Conservation (phyloP, 441 rosid species). For the Theobroma grandiflorum region DNA sequence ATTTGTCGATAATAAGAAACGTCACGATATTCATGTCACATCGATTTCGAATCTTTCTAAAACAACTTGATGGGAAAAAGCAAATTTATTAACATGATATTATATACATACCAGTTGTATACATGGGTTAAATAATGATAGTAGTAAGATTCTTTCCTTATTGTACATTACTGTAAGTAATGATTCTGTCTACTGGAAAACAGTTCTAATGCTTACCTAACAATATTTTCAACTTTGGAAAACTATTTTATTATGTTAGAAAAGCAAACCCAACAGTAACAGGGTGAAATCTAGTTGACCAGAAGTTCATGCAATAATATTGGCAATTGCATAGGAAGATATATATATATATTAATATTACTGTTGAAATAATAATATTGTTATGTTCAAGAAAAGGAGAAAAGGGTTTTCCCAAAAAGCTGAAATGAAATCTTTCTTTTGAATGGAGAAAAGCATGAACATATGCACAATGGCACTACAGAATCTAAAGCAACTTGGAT, state of each 20-base stretch:
- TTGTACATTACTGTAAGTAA: neutral
- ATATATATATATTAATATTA: slow-evolving; percentile 1
- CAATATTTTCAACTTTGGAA: neutral
- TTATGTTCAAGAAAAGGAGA: slow-evolving; percentile 20
- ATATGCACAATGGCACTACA: neutral
- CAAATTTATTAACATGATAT: neutral
- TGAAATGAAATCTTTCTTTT: slow-evolving; percentile 40
- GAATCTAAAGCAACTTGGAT: slow-evolving; percentile 45
- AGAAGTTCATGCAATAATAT: slow-evolving; percentile 30
- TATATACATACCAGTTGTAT: neutral
- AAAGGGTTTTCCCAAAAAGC: slow-evolving; percentile 30
- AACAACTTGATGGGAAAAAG: neutral
- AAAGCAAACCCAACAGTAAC: slow-evolving; percentile 27
- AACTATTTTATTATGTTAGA: neutral
- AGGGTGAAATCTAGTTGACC: slow-evolving; percentile 34
- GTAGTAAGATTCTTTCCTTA: neutral
- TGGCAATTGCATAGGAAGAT: slow-evolving; percentile 21
- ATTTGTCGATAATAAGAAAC: too few species aligned
- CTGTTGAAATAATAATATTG: slow-evolving; percentile 10
- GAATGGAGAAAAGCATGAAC: slow-evolving; percentile 9
- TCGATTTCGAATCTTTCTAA: slow-evolving; percentile 12
- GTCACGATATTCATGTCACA: neutral
- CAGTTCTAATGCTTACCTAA: neutral
- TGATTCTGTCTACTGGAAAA: slow-evolving; percentile 23
- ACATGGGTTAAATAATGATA: neutral